Evolutionary conservation across 139 green algal species (phyloP).

Genomic region (Helicosporidium sp.): DNA sequence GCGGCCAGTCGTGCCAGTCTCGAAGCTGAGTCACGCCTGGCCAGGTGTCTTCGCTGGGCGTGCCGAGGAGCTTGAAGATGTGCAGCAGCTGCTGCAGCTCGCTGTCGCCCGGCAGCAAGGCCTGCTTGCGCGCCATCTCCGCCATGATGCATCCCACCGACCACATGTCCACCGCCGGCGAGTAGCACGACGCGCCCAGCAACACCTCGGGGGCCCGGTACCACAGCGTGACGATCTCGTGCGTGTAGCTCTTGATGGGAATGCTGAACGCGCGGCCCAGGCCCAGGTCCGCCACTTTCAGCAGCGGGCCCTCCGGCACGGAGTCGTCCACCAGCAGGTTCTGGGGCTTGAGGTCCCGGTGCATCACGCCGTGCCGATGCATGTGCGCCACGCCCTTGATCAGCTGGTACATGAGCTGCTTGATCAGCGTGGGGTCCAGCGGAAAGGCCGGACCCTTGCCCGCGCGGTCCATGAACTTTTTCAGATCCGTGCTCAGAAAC

Average conservation of each 20-base stretch:
- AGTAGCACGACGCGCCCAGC: conserved; percentile 84
- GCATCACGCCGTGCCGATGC: conserved; percentile 89
- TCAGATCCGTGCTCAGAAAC: conserved; percentile 90
- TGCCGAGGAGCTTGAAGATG: conserved; percentile 75
- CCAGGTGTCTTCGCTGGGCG: conserved; percentile 55
- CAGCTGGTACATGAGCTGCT: conserved; percentile 93
- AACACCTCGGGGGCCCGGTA: conserved; percentile 96
- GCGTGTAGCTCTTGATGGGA: conserved; percentile 96
- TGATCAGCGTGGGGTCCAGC: conserved; percentile 36
- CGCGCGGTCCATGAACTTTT: conserved; percentile 93
- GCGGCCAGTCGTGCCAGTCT: conserved; percentile 76
- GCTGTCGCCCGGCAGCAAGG: conserved; percentile 65
- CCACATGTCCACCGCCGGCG: conserved; percentile 94
- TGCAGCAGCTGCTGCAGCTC: conserved; percentile 74
- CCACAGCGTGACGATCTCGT: conserved; percentile 98
- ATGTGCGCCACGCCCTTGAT: conserved; percentile 81
- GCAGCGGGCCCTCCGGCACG: conserved; percentile 9
- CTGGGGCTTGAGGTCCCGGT: conserved; percentile 95
- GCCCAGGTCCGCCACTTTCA: conserved; percentile 96
- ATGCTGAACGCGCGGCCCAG: conserved; percentile 85
- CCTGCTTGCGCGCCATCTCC: conserved; percentile 52
- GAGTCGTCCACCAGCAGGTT: conserved; percentile 73
- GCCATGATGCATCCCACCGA: conserved; percentile 95
- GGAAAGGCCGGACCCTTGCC: conserved; percentile 55
- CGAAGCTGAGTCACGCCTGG: conserved; percentile 49